phyloP scores from a whole-genome alignment of 1,284 basidiomycete genomes.

The Phellopilus nigrolimitatus region DNA sequence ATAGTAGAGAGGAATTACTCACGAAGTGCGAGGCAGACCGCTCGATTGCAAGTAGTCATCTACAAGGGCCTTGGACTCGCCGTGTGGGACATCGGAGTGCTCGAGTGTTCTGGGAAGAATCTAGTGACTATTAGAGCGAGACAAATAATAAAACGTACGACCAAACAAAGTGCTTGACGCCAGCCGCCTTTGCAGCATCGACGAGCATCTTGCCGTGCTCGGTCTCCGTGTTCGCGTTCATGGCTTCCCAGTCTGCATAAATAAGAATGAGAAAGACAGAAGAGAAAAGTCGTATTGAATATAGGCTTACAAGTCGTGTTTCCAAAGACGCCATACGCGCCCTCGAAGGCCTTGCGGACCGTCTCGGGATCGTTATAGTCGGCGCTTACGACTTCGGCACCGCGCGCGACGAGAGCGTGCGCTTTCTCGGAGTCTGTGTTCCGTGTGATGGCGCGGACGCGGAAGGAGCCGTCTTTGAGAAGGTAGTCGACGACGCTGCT shows the following conservation, averaged over 20 bases:
- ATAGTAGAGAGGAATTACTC: neutral
- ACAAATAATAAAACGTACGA: too few species aligned
- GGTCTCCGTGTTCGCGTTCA: neutral
- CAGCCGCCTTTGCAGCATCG: conserved; percentile 28
- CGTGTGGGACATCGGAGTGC: conserved; percentile 23
- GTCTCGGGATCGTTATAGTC: conserved; percentile 21
- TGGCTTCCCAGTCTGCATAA: conserved; percentile 8
- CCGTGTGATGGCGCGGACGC: conserved; percentile 18
- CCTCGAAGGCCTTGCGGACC: conserved; percentile 18
- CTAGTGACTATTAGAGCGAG: too few species aligned
- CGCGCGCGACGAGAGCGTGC: too few species aligned
- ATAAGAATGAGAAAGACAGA: neutral
- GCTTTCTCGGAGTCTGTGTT: conserved; percentile 17
- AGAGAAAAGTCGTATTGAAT: neutral
- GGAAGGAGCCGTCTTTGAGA: conserved; percentile 15
- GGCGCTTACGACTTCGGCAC: too few species aligned
- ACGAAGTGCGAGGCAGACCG: conserved; percentile 22
- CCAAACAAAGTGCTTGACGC: conserved; percentile 28
- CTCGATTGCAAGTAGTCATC: conserved; percentile 24
- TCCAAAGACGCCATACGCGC: conserved; percentile 19
- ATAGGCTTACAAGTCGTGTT: conserved; percentile 17
- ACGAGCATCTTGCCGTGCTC: too few species aligned
- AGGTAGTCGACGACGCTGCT: too few species aligned
- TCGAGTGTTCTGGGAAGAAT: too few species aligned
- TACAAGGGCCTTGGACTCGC: conserved; percentile 27